Base-by-base conservation (phyloP, 129 eudicot species). In the Centrapalus pauciflorus region DNA sequence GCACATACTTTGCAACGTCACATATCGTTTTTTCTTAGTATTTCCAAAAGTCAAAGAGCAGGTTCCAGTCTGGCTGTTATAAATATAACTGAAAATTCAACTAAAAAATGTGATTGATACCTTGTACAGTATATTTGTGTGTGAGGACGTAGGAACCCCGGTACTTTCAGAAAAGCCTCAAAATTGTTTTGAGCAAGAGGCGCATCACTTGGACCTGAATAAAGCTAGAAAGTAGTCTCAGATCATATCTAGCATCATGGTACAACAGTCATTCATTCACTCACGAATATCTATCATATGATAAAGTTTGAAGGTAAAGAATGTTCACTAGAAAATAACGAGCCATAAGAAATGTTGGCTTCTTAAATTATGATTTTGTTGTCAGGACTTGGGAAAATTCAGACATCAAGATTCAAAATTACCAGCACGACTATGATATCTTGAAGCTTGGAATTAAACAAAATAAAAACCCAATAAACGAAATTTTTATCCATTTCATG, bases 51-150 rank as follows among this genome's bases (percentile, higher is more conserved):
- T n/a, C n/a, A n/a, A n/a, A n/a, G n/a, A n/a, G n/a, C n/a, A n/a
- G n/a, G n/a, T n/a, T n/a, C n/a, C n/a, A n/a, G n/a, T n/a, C n/a
- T n/a, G n/a, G n/a, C n/a, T n/a, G n/a, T n/a, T n/a, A n/a, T 21
- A 5, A 20, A 55, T 49, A 19, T 23, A 76, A 35, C 0, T 55
- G 20, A 52, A 64, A 34, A n/a, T 1, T 2, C 40, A 55, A 13
- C 5, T 14, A 21, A 29, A 64, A 11, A 33, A 56, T 13, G 46
- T 7, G 4, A 1, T 24, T 14, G 59, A 58, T 88, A 93, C 98
- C 98, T 93, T 45, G 98, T 93, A 77, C 98, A 93, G 43, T 88
- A 93, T 71, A 93, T 93, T 80, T 93, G 98, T 30, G 90, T 93
- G 76, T 85, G 92, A 46, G 98, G 96, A 34, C 98, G 96, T 9